Evolutionary conservation across 495 filamentous ascomycete genomes (phyloP), one percentile per base, ranked within the genome.

Genomic region (Acidiella bohemica): DNA sequence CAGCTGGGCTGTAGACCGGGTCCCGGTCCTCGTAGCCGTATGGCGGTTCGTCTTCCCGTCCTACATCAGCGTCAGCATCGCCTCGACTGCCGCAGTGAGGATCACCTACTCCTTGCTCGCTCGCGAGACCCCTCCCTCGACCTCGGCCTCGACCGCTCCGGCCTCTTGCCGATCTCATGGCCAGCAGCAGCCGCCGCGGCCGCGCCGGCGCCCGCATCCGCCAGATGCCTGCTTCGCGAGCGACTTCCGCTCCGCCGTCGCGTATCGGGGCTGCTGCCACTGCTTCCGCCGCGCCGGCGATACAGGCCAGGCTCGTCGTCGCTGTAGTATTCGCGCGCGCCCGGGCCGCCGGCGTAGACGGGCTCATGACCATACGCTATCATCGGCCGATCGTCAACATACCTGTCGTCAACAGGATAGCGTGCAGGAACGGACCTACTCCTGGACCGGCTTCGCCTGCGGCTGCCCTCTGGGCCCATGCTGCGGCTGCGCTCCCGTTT

Each of bases 171-270:
- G 40, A 68, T 68, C 48, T 75, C 68, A 57, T 75, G 80, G 13
- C 84, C 75, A n/a, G 81, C 81, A 44, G 87, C 68, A 4, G 79
- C 85, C 11, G 81, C 76, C 1, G 79, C 83, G 14, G 73, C 77
- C 18, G 81, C 77, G 21, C 72, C 80, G 20, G 79, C 64, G 5
- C 73, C 83, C 2, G 72, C 80, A 17, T 71, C 73, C 32, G 80
- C 78, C n/a, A 83, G 40, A 29, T 47, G 50, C 16, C 50, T 23
- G 9, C 24, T 14, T 3, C 36, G 36, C 10, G 34, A 59, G 28
- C 56, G 41, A 35, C 53, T 58, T 32, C 39, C 28, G 41, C 30
- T 44, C 2, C 46, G 48, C 21, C 39, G 68, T 37, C 78, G 82
- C 46, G 70, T 76, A 45, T 54, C 55, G 5, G 51, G 50, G 29